Conservation (phyloP, 1,284 basidiomycete species). For the Rhodofomes roseus region DNA sequence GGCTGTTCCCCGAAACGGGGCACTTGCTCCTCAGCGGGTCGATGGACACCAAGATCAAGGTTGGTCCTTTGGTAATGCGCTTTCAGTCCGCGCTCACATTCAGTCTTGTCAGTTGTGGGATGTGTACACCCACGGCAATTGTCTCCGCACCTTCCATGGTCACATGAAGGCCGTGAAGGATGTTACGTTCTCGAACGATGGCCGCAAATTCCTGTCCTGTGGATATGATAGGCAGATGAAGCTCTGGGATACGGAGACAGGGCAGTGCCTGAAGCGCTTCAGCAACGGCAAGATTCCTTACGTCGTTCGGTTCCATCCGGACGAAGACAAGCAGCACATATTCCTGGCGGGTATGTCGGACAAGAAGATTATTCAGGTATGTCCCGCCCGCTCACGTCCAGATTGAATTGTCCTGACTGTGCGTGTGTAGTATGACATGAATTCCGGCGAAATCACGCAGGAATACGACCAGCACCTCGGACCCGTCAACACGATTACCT, state of each 20-base stretch:
- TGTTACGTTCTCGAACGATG: conserved; percentile 91
- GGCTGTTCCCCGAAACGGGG: conserved; percentile 89
- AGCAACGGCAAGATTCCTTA: conserved; percentile 97
- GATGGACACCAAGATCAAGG: conserved; percentile 99
- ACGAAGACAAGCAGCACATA: conserved; percentile 92
- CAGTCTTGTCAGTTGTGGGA: conserved; percentile 81
- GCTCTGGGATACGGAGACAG: conserved; percentile 99
- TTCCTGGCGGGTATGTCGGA: conserved; percentile 99
- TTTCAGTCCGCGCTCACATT: conserved; percentile 11
- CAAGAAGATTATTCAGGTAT: conserved; percentile 96
- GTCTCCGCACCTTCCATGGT: conserved; percentile 95
- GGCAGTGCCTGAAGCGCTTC: conserved; percentile 93
- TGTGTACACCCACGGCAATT: conserved; percentile 95
- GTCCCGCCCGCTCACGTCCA: conserved; percentile 16
- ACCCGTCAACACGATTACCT: conserved; percentile 97
- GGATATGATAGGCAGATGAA: conserved; percentile 97
- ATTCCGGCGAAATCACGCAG: conserved; percentile 90
- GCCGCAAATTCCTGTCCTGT: conserved; percentile 87
- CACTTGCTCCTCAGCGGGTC: conserved; percentile 92
- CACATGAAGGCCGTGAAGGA: conserved; percentile 97
- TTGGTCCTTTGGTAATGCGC: conserved; percentile 30
- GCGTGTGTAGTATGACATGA: conserved; percentile 81
- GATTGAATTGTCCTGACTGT: not conserved
- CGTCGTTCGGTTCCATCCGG: conserved; percentile 93
- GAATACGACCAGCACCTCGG: conserved; percentile 99